Percentiles rank a stretch among this genome's conserved stretches.
phyloP scores from a whole-genome alignment of 306 rosid species.

The Spatholobus suberectus region DNA sequence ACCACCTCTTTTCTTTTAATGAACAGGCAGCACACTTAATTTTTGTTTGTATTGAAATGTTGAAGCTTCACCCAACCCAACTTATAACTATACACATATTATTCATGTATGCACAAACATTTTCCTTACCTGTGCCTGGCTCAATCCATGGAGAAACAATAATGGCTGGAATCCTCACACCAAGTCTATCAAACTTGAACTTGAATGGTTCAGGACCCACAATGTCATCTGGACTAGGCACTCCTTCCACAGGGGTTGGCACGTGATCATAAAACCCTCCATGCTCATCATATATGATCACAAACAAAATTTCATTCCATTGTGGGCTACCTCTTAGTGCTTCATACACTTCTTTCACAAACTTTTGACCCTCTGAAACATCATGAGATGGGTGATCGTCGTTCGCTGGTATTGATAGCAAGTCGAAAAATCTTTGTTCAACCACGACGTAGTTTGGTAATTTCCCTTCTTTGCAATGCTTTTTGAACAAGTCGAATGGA shows the following conservation, averaged over 20 bases:
- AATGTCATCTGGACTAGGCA: conserved; percentile 70
- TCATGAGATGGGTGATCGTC: conserved; percentile 92
- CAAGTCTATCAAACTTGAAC: conserved; percentile 70
- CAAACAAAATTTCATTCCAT: conserved; percentile 76
- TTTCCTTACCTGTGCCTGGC: conserved; percentile 55
- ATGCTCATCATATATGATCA: conserved; percentile 79
- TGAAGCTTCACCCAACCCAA: too few relatives aligned
- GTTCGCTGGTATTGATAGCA: conserved; percentile 55
- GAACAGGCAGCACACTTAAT: too few relatives aligned
- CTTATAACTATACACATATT: too few relatives aligned
- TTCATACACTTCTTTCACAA: conserved; percentile 72
- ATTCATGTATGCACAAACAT: too few relatives aligned
- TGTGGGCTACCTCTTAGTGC: conserved; percentile 74
- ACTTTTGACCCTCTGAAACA: conserved; percentile 70
- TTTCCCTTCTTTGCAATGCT: conserved; percentile 71
- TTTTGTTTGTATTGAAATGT: too few relatives aligned
- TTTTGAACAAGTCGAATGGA: conserved; percentile 62
- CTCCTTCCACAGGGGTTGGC: conserved; percentile 60
- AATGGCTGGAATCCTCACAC: conserved; percentile 72
- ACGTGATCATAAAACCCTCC: conserved; percentile 87
- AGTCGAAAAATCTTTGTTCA: conserved; percentile 69
- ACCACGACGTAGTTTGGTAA: conserved; percentile 82
- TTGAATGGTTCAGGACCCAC: conserved; percentile 59
- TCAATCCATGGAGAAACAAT: conserved; percentile 80
- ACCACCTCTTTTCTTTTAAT: too few relatives aligned